Evolutionary conservation across 768 basidiomycete species (phyloP).

Genomic region (Trametes elegans): DNA sequence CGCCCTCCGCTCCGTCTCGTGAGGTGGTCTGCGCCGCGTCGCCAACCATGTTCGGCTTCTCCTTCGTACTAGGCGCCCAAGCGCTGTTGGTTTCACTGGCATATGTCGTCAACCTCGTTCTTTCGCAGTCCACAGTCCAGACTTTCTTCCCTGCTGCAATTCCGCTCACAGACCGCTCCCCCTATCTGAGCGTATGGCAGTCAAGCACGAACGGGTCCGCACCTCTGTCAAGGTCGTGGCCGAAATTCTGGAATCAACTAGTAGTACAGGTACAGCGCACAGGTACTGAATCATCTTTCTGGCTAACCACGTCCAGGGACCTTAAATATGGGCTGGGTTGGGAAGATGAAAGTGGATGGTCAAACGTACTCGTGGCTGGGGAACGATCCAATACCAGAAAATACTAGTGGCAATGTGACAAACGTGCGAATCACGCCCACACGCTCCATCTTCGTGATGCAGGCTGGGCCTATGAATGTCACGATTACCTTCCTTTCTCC

Average conservation of each 20-base stretch:
- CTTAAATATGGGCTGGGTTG: conserved; percentile 20
- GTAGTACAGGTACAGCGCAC: neutral
- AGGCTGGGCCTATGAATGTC: conserved; percentile 35
- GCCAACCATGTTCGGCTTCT: neutral
- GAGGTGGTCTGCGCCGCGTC: neutral
- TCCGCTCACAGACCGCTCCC: conserved; percentile 28
- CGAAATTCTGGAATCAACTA: conserved; percentile 16
- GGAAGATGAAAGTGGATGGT: conserved; percentile 19
- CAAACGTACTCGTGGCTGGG: no score
- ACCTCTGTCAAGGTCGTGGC: conserved; percentile 17
- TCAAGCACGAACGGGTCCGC: neutral
- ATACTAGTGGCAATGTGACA: conserved; percentile 17
- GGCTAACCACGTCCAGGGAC: no score
- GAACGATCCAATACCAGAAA: neutral
- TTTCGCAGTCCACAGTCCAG: neutral
- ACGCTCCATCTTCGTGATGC: conserved; percentile 31
- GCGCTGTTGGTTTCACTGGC: neutral
- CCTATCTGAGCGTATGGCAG: conserved; percentile 27
- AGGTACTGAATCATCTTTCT: no score
- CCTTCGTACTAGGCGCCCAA: no score
- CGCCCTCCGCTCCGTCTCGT: no score
- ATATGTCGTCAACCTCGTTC: neutral
- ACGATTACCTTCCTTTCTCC: conserved; percentile 39
- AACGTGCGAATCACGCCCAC: conserved; percentile 35
- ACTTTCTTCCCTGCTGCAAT: conserved; percentile 22